phyloP scores from a whole-genome alignment of 164 flowering plant genomes.

The Dillenia suffruticosa region DNA sequence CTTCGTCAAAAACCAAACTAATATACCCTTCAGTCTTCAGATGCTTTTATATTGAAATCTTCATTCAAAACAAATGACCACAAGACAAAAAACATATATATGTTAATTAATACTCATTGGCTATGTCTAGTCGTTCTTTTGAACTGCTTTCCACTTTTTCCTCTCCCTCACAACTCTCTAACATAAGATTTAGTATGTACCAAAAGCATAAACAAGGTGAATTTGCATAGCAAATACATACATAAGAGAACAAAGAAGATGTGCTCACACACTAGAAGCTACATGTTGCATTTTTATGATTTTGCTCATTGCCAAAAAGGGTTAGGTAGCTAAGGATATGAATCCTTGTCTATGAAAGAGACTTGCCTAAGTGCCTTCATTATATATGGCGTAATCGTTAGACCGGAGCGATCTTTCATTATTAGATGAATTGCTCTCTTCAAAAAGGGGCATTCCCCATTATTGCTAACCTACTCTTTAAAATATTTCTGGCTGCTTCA shows the following conservation, averaged over 20 bases:
- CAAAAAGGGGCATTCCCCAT: too few species aligned
- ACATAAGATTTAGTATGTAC: background rate
- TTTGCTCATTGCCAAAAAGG: background rate
- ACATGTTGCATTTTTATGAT: background rate
- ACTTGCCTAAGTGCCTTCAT: too few species aligned
- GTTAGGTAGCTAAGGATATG: background rate
- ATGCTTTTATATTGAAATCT: background rate
- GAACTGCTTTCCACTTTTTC: constrained; percentile 15
- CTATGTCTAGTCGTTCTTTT: constrained; percentile 1
- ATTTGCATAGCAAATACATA: too few species aligned
- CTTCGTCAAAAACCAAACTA: background rate
- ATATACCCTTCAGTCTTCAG: background rate
- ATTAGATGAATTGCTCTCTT: too few species aligned
- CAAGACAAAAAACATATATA: background rate
- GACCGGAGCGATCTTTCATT: too few species aligned
- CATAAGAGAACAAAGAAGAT: too few species aligned
- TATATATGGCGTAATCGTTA: too few species aligned
- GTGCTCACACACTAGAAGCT: too few species aligned
- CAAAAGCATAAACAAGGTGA: too few species aligned
- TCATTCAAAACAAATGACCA: background rate
- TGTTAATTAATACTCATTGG: background rate
- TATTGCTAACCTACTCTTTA: too few species aligned
- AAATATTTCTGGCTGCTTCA: too few species aligned
- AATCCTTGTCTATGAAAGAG: background rate
- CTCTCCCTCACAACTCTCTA: background rate